These are phyloP conservation scores for Salix exigua DNA, from an alignment of 345 rosid species.

Conservation along the genomic window DNA sequence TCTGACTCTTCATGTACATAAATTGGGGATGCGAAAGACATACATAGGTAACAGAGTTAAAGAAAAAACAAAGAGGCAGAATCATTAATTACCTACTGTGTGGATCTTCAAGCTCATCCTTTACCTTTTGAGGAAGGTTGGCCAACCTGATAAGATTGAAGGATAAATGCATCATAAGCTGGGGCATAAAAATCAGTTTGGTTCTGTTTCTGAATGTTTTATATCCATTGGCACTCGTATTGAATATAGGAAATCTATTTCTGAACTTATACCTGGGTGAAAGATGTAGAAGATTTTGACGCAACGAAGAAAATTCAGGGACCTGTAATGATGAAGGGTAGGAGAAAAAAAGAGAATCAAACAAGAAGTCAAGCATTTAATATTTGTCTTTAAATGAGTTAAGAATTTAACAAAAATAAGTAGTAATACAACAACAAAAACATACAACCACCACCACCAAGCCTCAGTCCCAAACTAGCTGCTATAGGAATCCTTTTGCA, in stretches of 20 bases:
- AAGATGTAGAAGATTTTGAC: constrained; percentile 67
- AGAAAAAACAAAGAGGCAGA: neutral
- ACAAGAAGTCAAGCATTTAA: constrained; percentile 1
- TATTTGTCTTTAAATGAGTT: neutral
- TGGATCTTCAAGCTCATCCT: constrained; percentile 83
- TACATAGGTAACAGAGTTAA: neutral
- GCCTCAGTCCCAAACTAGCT: too few species aligned
- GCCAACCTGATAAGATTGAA: constrained; percentile 56
- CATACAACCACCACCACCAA: too few species aligned
- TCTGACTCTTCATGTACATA: neutral
- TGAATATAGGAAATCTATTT: neutral
- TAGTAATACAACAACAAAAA: neutral
- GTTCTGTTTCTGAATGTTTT: neutral
- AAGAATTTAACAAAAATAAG: neutral
- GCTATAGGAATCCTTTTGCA: neutral
- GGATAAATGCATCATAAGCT: constrained; percentile 2
- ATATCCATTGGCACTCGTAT: neutral
- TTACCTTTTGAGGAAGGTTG: constrained; percentile 66
- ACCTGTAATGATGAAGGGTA: constrained; percentile 46
- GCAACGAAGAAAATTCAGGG: constrained; percentile 68
- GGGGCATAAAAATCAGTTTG: neutral
- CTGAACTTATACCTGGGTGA: constrained; percentile 54
- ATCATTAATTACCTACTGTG: constrained; percentile 52
- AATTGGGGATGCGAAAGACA: too few species aligned
- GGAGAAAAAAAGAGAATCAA: neutral